A percentile compares a stretch with the other conserved stretches of the same genome.
These are phyloP conservation scores for Spirogloea muscicola DNA, from an alignment of 139 green algal species.

Conservation along the genomic window DNA sequence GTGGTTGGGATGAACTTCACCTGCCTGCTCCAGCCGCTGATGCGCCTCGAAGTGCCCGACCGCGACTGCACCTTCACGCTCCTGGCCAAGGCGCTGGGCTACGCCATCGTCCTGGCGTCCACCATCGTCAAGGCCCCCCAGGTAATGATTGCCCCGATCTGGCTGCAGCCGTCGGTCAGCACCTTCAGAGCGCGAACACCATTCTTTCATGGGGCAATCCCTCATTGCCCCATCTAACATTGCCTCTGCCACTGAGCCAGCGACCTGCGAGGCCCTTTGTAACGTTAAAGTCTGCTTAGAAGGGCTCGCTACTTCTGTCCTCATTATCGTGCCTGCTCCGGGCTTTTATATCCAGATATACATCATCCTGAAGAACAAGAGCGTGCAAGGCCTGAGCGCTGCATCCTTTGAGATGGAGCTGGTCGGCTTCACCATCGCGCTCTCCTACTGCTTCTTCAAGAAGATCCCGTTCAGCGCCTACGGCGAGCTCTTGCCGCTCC, in stretches of 20 bases:
- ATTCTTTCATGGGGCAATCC: too few relatives aligned
- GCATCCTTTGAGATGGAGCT: slow-evolving; percentile 49
- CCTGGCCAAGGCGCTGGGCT: slow-evolving; percentile 33
- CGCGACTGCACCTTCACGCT: slow-evolving; percentile 35
- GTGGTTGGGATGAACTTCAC: slow-evolving; percentile 37
- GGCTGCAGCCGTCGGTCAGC: too few relatives aligned
- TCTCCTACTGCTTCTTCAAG: slow-evolving; percentile 43
- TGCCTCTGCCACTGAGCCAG: too few relatives aligned
- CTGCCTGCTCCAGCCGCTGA: slow-evolving; percentile 9
- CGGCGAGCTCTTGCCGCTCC: slow-evolving; percentile 48
- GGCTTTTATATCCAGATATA: too few relatives aligned
- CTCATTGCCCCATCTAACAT: too few relatives aligned
- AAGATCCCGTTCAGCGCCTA: slow-evolving; percentile 49
- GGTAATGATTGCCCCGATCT: too few relatives aligned
- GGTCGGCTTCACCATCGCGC: slow-evolving; percentile 46
- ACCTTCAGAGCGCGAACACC: too few relatives aligned
- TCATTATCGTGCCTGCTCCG: too few relatives aligned
- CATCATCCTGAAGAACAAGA: slow-evolving; percentile 40
- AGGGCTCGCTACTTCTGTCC: too few relatives aligned
- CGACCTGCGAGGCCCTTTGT: too few relatives aligned
- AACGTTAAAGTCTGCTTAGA: too few relatives aligned
- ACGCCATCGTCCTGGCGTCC: slow-evolving; percentile 26
- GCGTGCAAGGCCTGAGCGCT: slow-evolving; percentile 44
- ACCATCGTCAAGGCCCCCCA: slow-evolving; percentile 44
- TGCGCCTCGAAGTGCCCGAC: slow-evolving; percentile 20